Percentiles rank a stretch among this genome's conserved stretches.
These are phyloP conservation scores for Fusarium austroafricanum DNA, from an alignment of 2,329 filamentous ascomycete species.

Conservation along the genomic window DNA sequence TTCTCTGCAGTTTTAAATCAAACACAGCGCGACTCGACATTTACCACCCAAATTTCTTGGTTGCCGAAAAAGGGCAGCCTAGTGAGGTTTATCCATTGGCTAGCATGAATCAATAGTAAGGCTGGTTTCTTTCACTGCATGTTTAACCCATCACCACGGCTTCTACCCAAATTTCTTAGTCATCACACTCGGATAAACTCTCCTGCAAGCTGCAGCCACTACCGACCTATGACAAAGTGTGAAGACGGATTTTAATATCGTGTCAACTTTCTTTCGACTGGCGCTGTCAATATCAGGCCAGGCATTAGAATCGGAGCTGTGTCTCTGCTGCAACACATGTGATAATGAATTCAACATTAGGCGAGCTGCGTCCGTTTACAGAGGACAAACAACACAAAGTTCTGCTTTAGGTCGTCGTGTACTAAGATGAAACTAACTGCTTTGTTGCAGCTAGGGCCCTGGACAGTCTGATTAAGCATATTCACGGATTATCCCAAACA, in stretches of 20 bases:
- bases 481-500: no score
- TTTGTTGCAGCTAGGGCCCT: background rate
- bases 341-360: conserved; percentile 15
- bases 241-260: background rate
- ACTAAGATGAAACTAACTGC: background rate
- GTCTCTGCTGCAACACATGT: background rate
- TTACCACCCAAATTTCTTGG: no score
- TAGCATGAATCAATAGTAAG: no score
- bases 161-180: background rate
- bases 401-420: background rate
- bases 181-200: background rate
- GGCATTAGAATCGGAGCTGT: background rate
- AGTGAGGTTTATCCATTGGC: no score
- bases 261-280: background rate
- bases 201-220: background rate
- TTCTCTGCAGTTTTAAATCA: no score
- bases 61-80: no score
- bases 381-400: background rate
- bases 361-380: conserved; percentile 28
- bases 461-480: background rate
- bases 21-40: no score
- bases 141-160: background rate
- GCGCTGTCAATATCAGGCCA: background rate
- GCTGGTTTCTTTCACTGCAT: conserved; percentile 9
- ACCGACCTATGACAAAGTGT: background rate